Evolutionary conservation across 495 filamentous ascomycete genomes (phyloP), one percentile per base, ranked within the genome.

Genomic region (Evansstolkia leycettana): DNA sequence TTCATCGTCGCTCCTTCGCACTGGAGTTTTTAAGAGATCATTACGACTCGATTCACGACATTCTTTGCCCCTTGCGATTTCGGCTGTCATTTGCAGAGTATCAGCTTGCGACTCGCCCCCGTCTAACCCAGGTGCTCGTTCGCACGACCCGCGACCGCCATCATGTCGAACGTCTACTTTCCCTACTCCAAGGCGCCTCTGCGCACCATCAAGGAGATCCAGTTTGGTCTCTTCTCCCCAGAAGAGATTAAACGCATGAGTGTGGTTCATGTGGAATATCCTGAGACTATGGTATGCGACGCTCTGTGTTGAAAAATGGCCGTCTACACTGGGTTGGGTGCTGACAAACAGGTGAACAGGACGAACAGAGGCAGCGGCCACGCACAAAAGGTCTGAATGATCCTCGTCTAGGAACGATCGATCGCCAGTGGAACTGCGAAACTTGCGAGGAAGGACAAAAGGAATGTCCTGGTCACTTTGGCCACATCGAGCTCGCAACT

Each of bases 161-260:
- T 51, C 51, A 96, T 95, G 90, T 77, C 87, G 70, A 90, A 92
- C 65, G 79, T 94, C 48, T 80, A 79, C 52, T 94, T 94, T 46
- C 72, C 80, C 37, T 80, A 84, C 55, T 96, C 90, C 46, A 87
- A 84, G 69, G 90, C 90, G 75, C 85, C 87, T 47, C 67, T 94
- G 72, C 85, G 86, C 67, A 85, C 80, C 37, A 84, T 99, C 43
- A 76, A 93, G 70, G 90, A 96, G 72, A 93, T 99, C 43, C 92
- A 96, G 65, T 99, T 99, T 60, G 90, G 90, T 48, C 76, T 99
- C 40, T 67, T 94, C 50, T 88, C 87, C 12, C 90, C 92, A 1
- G 89, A 96, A 53, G 92, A 99, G 60, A 92, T 94, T 62, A 96
- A 96, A 66, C 81, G 76, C 40, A 88, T 94, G 85, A 94, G 87